Evolutionary conservation across 805 yeast species (phyloP).

Genomic region (Ogataea pignaliae): DNA sequence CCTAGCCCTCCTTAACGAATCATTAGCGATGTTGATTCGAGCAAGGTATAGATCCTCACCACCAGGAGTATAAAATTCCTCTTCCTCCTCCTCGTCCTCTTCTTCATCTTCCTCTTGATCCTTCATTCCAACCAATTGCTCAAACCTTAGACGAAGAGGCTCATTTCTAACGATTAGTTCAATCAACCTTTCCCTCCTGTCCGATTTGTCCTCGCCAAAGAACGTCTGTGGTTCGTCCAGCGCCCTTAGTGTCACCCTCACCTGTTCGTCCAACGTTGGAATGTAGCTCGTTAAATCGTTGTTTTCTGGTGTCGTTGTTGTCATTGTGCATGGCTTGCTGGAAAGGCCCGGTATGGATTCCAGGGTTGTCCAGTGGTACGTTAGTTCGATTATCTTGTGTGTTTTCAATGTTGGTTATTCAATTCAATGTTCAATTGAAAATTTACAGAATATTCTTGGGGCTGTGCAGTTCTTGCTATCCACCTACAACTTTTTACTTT

Average conservation of each 20-base stretch:
- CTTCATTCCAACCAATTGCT: constrained; percentile 6
- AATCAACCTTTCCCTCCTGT: constrained; percentile 51
- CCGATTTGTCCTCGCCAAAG: constrained; percentile 57
- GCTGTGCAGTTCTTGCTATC: too few relatives aligned
- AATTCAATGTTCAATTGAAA: too few relatives aligned
- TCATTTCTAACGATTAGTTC: constrained; percentile 36
- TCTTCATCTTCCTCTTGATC: constrained; percentile 12
- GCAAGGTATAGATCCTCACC: constrained; percentile 44
- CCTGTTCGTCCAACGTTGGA: constrained; percentile 68
- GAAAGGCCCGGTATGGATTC: too few relatives aligned
- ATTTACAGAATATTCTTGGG: too few relatives aligned
- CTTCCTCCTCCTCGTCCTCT: constrained; percentile 54
- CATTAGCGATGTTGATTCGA: constrained; percentile 47
- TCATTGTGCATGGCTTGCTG: too few relatives aligned
- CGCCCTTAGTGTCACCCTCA: constrained; percentile 41
- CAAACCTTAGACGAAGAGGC: constrained; percentile 14
- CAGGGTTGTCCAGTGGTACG: too few relatives aligned
- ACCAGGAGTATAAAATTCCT: constrained; percentile 86
- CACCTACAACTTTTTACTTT: too few relatives aligned
- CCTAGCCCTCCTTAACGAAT: constrained; percentile 46
- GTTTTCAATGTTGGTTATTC: too few relatives aligned
- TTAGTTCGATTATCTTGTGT: too few relatives aligned
- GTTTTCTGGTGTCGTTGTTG: too few relatives aligned
- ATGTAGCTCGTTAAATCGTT: constrained; percentile 20
- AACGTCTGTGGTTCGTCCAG: constrained; percentile 54